Evolutionary conservation across 306 rosid genomes (phyloP), one percentile per base, ranked within the genome.

Genomic region (Luffa aegyptiaca): DNA sequence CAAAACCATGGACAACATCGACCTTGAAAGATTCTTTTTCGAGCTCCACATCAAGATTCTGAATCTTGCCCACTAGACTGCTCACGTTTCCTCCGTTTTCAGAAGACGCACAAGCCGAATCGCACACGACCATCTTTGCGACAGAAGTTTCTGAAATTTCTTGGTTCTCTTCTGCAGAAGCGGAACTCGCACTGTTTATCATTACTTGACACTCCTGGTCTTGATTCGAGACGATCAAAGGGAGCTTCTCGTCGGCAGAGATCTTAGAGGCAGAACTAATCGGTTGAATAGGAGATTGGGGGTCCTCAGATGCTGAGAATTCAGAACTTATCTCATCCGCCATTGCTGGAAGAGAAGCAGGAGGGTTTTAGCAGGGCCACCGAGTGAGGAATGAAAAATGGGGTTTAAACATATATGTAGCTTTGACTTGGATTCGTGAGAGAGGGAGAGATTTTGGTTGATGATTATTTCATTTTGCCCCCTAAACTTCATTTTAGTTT

Each of bases 91-190:
- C 84, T 14, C 57, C 81, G 35, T 51, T 42, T 52, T 36, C 82
- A 68, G 80, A 74, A 64, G 80, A 56, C 58, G 41, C 53, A 37
- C 17, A 65, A 57, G 35, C 73, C 46, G 36, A 69, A 18, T 21
- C 82, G 35, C 78, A 21, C 26, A 56, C n/a, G 36, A 35, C 18
- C 39, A 51, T n/a, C 62, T 84, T 76, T 6, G 10, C 79, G 18
- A 45, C 36, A 56, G 41, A 84, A 79, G 56, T 80, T 46, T 36
- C 80, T 10, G 41, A 84, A 79, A 49, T 78, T 46, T 36, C 80
- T 10, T 5, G 46, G 11, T n/a, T 42, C 31, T 56, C 77, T 79
- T 62, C 48, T 2, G 69, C 52, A 58, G 49, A 75, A 56, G 63
- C 42, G 41, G 44, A 52, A 75, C 21, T 13, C 61, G 3, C n/a